Percentiles rank a stretch among this genome's conserved stretches.
Evolutionary conservation across 2,329 filamentous ascomycete genomes (phyloP).

Genomic region (Escovopsis sp.): DNA sequence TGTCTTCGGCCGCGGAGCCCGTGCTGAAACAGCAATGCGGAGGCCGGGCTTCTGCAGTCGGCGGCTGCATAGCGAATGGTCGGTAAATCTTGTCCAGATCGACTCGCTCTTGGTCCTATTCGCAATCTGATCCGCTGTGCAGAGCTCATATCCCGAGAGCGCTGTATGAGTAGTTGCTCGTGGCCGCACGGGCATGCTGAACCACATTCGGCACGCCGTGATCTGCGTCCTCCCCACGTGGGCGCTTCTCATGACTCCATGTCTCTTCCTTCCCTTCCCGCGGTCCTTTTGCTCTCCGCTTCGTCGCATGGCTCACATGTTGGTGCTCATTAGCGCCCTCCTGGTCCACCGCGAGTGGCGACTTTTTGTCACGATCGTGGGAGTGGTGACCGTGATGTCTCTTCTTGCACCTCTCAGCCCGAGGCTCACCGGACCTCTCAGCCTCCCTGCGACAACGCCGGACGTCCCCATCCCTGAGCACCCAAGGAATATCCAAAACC

Average conservation of each 20-base stretch:
- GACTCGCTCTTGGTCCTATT: too few species aligned
- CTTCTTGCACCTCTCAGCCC: conserved; percentile 13
- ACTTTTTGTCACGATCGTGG: conserved; percentile 4
- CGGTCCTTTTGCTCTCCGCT: background rate
- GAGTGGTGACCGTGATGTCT: background rate
- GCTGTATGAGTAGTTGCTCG: conserved; percentile 16
- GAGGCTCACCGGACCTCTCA: conserved; percentile 17
- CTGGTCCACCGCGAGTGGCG: conserved; percentile 2
- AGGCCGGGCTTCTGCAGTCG: too few species aligned
- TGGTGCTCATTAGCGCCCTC: conserved; percentile 1
- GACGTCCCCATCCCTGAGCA: conserved; percentile 33
- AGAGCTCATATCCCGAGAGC: conserved; percentile 19
- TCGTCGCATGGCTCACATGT: background rate
- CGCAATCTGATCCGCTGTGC: too few species aligned
- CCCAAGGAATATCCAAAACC: conserved; percentile 39
- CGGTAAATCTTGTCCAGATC: too few species aligned
- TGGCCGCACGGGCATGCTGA: conserved; percentile 11
- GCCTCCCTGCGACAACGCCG: conserved; percentile 34
- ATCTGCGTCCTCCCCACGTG: conserved; percentile 2
- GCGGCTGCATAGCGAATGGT: too few species aligned
- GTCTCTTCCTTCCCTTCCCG: background rate
- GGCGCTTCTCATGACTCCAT: background rate
- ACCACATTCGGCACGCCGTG: conserved; percentile 14
- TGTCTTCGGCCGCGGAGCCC: too few species aligned
- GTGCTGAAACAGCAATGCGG: too few species aligned